Evolutionary conservation across 2,329 filamentous ascomycete species (phyloP).

Genomic region (Aspergillus cejpii): DNA sequence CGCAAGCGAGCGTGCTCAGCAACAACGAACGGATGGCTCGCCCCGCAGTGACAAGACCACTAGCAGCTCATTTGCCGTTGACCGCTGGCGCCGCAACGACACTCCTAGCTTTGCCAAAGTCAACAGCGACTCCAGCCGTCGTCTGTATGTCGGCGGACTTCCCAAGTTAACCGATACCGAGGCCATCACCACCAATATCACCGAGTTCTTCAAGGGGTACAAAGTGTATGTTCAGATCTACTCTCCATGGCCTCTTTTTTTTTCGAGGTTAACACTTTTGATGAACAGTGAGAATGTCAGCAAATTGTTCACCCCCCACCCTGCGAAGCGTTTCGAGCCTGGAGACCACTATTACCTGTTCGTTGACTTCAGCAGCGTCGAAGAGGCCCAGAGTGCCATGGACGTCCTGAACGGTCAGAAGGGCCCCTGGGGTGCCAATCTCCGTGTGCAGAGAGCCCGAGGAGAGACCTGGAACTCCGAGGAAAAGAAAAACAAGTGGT

Average conservation of each 20-base stretch:
- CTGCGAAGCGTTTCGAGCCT: conserved; percentile 46
- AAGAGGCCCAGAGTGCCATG: conserved; percentile 51
- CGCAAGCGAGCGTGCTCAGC: conserved; percentile 25
- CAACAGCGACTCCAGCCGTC: conserved; percentile 35
- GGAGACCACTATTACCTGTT: conserved; percentile 60
- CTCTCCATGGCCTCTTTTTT: background rate
- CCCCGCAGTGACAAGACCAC: conserved; percentile 16
- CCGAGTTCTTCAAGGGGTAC: conserved; percentile 41
- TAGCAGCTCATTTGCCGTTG: conserved; percentile 27
- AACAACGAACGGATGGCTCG: conserved; percentile 13
- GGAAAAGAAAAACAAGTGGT: conserved; percentile 23
- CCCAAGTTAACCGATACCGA: conserved; percentile 40
- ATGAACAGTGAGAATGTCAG: conserved; percentile 40
- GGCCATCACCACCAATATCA: conserved; percentile 39
- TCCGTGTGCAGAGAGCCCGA: conserved; percentile 38
- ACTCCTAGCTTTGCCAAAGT: conserved; percentile 30
- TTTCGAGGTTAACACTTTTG: conserved; percentile 3
- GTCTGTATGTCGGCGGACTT: conserved; percentile 45
- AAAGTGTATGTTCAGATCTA: conserved; percentile 31
- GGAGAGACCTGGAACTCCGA: conserved; percentile 31
- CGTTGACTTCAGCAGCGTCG: conserved; percentile 53
- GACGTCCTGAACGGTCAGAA: conserved; percentile 37
- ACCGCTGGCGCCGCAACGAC: conserved; percentile 41
- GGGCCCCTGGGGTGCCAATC: conserved; percentile 36
- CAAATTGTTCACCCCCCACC: conserved; percentile 54